Evolutionary conservation across 345 rosid genomes (phyloP).

Genomic region (Eucalyptus pauciflora): DNA sequence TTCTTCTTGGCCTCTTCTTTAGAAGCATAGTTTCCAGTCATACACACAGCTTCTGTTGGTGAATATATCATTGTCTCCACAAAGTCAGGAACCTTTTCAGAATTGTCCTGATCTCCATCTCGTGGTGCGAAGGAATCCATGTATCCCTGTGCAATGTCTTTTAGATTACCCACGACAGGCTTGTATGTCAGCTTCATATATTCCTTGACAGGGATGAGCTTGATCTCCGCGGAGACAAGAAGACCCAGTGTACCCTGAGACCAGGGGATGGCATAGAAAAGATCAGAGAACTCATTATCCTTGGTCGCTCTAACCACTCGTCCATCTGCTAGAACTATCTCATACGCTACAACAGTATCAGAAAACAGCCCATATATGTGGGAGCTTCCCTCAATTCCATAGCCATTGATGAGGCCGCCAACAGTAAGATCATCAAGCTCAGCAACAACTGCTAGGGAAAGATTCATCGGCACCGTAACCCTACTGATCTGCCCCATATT

Average conservation of each 20-base stretch:
- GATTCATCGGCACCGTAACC: slow-evolving; percentile 83
- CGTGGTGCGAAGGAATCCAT: slow-evolving; percentile 84
- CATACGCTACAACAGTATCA: slow-evolving; percentile 94
- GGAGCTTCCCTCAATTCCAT: slow-evolving; percentile 99
- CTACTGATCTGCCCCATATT: slow-evolving; percentile 97
- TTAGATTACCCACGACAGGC: slow-evolving; percentile 64
- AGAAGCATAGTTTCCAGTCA: slow-evolving; percentile 90
- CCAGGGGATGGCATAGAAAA: slow-evolving; percentile 94
- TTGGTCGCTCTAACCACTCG: slow-evolving; percentile 83
- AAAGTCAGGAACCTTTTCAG: slow-evolving; percentile 78
- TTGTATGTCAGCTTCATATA: slow-evolving; percentile 93
- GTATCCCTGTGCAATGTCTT: slow-evolving; percentile 73
- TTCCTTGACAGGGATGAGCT: slow-evolving; percentile 77
- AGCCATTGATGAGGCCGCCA: slow-evolving; percentile 98
- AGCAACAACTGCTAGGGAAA: slow-evolving; percentile 94
- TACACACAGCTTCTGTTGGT: slow-evolving; percentile 71
- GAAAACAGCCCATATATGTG: slow-evolving; percentile 93
- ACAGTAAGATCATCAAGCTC: slow-evolving; percentile 99
- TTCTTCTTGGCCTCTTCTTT: slow-evolving; percentile 86
- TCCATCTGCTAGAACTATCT: slow-evolving; percentile 85
- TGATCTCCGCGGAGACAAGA: slow-evolving; percentile 91
- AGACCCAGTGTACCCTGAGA: slow-evolving; percentile 98
- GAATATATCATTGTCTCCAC: slow-evolving; percentile 87
- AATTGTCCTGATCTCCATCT: slow-evolving; percentile 78
- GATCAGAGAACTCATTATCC: slow-evolving; percentile 88